phyloP scores from a whole-genome alignment of 495 filamentous ascomycete genomes.

The Alectoria sarmentosa region DNA sequence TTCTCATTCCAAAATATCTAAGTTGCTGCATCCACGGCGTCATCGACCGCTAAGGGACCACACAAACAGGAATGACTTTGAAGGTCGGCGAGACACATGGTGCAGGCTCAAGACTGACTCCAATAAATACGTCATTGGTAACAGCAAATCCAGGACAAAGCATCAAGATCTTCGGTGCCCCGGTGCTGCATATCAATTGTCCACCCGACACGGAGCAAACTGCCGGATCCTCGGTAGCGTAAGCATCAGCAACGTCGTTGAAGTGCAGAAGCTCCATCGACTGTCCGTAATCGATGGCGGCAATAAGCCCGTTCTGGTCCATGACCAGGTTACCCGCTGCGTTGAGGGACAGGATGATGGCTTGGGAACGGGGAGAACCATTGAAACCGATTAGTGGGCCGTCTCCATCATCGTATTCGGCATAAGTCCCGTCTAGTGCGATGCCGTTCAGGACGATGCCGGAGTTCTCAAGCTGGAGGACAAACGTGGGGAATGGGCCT shows the following conservation, averaged over 20 bases:
- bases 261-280: slow-evolving; percentile 7
- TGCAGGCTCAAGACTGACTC: neutral
- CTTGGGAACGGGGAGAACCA: slow-evolving; percentile 1
- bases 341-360: slow-evolving; percentile 7
- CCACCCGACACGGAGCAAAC: slow-evolving; percentile 4
- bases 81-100: neutral
- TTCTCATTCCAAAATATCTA: too few species aligned
- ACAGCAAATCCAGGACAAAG: neutral
- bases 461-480: slow-evolving; percentile 1
- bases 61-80: slow-evolving; percentile 4
- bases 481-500: neutral
- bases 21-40: neutral
- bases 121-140: neutral
- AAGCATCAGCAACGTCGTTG: neutral
- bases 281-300: neutral
- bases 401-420: neutral
- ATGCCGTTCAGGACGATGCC: slow-evolving; percentile 4
- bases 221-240: neutral
- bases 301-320: neutral
- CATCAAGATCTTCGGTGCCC: slow-evolving; percentile 1
- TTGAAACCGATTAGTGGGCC: neutral
- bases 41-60: neutral
- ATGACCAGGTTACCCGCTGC: neutral
- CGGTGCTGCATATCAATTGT: slow-evolving; percentile 1
- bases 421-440: neutral